Evolutionary conservation across 805 yeast species (phyloP), one percentile per base, ranked within the genome.

Genomic region (Candida peoriensis): DNA sequence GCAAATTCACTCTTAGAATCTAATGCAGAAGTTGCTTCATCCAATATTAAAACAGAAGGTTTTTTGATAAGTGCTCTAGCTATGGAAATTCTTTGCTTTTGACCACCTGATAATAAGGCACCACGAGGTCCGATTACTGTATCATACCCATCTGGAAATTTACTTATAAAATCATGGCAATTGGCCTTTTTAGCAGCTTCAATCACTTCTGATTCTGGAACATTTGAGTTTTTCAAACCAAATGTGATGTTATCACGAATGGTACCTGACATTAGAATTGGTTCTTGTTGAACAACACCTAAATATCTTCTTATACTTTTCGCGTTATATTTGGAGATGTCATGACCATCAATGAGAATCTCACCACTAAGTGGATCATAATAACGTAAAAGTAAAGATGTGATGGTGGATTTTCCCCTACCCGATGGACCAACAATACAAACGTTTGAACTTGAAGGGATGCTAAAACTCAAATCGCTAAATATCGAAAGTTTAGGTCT

Each of bases 401-500:
- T 67, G 5, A 90, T 56, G 0, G 97, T 88, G 0, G 96, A 84
- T 56, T 93, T 93, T 4, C 98, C 98, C 24, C 81, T 70, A 0
- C 98, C 98, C 1, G 97, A 85, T 8, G 77, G 78, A 0, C 98
- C 98, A 1, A 81, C 79, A 5, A 93, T 63, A 19, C 88, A 90
- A 17, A 82, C 74, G 2, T 76, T 65, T 29, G 81, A 74, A n/a
- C 79, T 76, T 6, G 68, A 56, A 3, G 62, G 48, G 12, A 89
- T 65, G 3, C 50, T 46, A 36, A 83, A 68, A 12, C 62, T 61
- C 15, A 83, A 42, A 24, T 68, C 57, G 3, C 64, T 60, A 34
- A 87, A 68, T 9, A 74, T 66, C 20, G 64, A 63, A 33, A 80
- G 73, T 28, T 81, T 76, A 8, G 85, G 81, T 47, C 98, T 76